Evolutionary conservation across 768 basidiomycete genomes (phyloP), one percentile per base, ranked within the genome.

Genomic region (Trametes cinnabarina): DNA sequence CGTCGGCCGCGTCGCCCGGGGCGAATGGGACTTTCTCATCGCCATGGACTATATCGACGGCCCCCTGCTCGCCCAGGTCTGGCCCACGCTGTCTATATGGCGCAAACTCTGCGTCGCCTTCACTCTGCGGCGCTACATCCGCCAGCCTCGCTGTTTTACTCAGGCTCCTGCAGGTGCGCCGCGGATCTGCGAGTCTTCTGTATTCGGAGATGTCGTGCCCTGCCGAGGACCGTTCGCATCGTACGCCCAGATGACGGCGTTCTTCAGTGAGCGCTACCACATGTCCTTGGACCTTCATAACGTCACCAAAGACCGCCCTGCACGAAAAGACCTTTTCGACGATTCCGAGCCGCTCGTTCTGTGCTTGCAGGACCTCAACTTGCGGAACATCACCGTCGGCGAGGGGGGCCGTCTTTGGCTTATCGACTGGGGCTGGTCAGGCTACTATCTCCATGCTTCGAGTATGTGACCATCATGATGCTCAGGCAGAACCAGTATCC

Each of bases 361-460:
- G 20, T 66, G 62, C 9, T 72, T 73, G 50, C 40, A 41, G 6
- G 73, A 73, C 42, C 47, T 73, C 11, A 63, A 67, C 44, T 51
- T 65, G 20, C 47, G 59, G 3, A 72, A 74, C 53, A 47, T 71
- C 39, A 50, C 71, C 23, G 43, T 72, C 9, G 63, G 57, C n/a
- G 58, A 68, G 3, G 66, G 68, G 39, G 70, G 68, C 1, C 54
- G 55, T 15, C 47, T 74, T 6, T 74, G 71, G 71, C 46, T 74
- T 10, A 60, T 73, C 32, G 73, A 73, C 59, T 74, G 71, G 70
- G 68, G 35, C 0, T 43, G 51, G 12, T 54, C 65, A 3, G 71
- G 72, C 3, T 68, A 55, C 32, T 74, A 66, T 46, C 73, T 9
- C 55, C 15, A 6, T 74, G 71, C 66, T 63, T 64, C 28, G 57